phyloP scores from a whole-genome alignment of 192 early-diverging fungal genomes.

The Coemansia sp. region DNA sequence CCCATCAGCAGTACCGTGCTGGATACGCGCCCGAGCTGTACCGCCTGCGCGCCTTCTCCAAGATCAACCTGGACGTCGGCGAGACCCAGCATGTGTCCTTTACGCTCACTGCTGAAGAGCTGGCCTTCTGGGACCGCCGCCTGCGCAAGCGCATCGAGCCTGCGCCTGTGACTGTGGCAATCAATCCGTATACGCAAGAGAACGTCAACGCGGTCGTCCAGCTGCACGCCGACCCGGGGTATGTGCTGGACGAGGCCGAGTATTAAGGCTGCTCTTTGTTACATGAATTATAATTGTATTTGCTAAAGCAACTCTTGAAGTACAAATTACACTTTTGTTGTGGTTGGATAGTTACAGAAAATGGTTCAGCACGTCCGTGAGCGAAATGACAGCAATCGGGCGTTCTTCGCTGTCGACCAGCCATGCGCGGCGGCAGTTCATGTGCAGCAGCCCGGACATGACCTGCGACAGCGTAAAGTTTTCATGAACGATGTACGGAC shows the following conservation, averaged over 20 bases:
- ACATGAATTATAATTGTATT: background rate
- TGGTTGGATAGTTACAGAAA: conserved; percentile 18
- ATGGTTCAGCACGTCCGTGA: conserved; percentile 41
- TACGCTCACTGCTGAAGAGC: conserved; percentile 35
- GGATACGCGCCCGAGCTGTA: conserved; percentile 56
- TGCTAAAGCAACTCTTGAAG: background rate
- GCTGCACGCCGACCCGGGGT: conserved; percentile 8
- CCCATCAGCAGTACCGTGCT: conserved; percentile 53
- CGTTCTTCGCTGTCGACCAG: conserved; percentile 33
- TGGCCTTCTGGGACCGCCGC: conserved; percentile 36
- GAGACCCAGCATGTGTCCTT: conserved; percentile 48
- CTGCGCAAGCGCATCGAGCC: conserved; percentile 31
- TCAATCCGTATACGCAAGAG: conserved; percentile 25
- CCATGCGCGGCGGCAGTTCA: conserved; percentile 50
- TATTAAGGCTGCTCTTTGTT: too few relatives aligned
- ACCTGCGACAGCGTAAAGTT: conserved; percentile 46
- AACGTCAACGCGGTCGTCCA: conserved; percentile 16
- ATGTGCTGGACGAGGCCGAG: conserved; percentile 17
- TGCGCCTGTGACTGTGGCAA: conserved; percentile 23
- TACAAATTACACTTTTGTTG: background rate
- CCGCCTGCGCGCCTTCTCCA: conserved; percentile 56
- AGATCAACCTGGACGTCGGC: conserved; percentile 44
- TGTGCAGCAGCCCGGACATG: conserved; percentile 45
- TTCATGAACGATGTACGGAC: conserved; percentile 38
- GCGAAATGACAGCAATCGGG: conserved; percentile 41